Base-by-base conservation (phyloP, 768 basidiomycete species). In the Mycena kentingensis region DNA sequence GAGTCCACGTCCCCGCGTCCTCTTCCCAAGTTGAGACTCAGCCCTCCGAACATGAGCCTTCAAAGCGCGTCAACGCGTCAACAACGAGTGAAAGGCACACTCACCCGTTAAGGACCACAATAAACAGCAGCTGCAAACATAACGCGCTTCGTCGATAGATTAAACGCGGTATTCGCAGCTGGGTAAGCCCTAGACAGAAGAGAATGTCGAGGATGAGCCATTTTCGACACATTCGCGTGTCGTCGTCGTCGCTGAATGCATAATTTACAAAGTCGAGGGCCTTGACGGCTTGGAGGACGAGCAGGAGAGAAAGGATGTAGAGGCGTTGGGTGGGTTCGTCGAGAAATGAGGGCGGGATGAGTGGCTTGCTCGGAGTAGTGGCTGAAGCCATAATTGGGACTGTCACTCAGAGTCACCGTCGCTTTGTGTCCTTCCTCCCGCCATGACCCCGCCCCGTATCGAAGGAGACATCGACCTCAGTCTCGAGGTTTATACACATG, bases 241-340 rank as follows among this genome's bases (percentile, higher is more conserved):
- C 63, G 64, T 74, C 71, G 51, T 76, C 73, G 52, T 74, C 66
- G 13, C 77, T 71, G 34, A 79, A 68, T 53, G 86, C 65, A 48
- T 81, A 81, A 61, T 78, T 76, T 18, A 88, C 54, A 45, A 89
- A 77, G 66, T 94, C 90, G 52, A 89, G 69, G 3, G 83, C 48
- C 75, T 96, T 96, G 57, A 89, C 74, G 24, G 88, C 81, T 91
- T 94, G 46, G 18, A 48, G 75, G 2, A 93, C 74, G 34, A 85
- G 78, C 7, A 86, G 88, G 22, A 93, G 70, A 54, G 90, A 88
- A 37, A 91, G 74, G 57, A 80, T 79, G 62, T 94, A 91, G 5
- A 90, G 78, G 44, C 93, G 46, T 42, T 60, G 58, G 11, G 58
- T 44, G 2, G 58, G 88, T 4, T 84, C 74, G 63, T 90, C 88